Conservation (phyloP, 352 stramenopile genomes). For the Lagenidium giganteum region DNA sequence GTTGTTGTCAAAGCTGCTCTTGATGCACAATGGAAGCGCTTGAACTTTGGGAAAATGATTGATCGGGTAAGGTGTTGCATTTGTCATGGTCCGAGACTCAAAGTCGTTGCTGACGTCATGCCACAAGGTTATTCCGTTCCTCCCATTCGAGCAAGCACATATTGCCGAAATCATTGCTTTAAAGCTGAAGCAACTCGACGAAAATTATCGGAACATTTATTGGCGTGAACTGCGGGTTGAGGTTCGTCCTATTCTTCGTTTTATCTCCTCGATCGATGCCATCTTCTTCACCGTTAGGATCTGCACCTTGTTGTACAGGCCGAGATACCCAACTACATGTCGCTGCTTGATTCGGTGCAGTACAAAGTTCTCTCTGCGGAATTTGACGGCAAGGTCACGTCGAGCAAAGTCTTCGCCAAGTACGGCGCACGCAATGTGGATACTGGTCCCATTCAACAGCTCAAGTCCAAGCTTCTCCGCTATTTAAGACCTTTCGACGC, state of each 20-base stretch:
- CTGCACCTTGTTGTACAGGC: conserved; percentile 14
- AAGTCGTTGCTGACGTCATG: neutral
- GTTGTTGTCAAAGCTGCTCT: conserved; percentile 68
- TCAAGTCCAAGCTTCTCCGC: conserved; percentile 70
- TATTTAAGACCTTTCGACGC: conserved; percentile 60
- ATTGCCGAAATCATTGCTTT: conserved; percentile 71
- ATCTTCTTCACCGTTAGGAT: neutral
- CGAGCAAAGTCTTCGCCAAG: conserved; percentile 66
- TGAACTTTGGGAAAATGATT: conserved; percentile 88
- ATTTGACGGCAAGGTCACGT: conserved; percentile 35
- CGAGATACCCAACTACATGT: conserved; percentile 54
- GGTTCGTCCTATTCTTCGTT: too few relatives aligned
- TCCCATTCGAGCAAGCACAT: conserved; percentile 77
- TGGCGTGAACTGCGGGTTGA: conserved; percentile 66
- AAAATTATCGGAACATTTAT: conserved; percentile 61
- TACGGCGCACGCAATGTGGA: conserved; percentile 71
- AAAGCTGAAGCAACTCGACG: conserved; percentile 61
- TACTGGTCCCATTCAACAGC: conserved; percentile 57
- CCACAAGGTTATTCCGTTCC: conserved; percentile 69
- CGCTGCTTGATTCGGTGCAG: conserved; percentile 52
- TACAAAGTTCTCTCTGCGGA: conserved; percentile 54
- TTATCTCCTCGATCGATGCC: too few relatives aligned
- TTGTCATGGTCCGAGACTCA: neutral
- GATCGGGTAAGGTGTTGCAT: conserved; percentile 31
- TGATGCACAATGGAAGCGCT: conserved; percentile 75